Evolutionary conservation across 2,329 filamentous ascomycete genomes (phyloP).

Genomic region (Aspergillus pseudonomiae): DNA sequence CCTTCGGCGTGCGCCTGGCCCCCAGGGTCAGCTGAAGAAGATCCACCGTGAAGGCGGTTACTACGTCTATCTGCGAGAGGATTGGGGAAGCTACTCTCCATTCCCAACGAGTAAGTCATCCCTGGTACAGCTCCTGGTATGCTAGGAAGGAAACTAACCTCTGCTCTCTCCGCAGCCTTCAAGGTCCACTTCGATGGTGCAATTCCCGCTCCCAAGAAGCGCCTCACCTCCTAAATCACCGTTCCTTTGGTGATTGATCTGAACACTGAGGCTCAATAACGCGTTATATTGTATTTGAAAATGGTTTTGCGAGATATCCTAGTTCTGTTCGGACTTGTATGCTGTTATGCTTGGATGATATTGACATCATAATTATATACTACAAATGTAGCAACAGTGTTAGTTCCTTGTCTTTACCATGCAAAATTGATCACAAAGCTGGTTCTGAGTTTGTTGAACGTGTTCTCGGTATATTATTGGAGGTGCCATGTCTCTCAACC

Average conservation of each 20-base stretch:
- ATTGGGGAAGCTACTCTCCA: conserved; percentile 61
- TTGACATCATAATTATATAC: neutral
- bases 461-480: neutral
- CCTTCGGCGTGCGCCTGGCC: conserved; percentile 63
- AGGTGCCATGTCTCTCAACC: neutral
- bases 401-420: neutral
- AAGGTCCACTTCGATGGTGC: conserved; percentile 50
- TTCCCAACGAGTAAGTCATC: conserved; percentile 50
- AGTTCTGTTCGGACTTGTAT: neutral
- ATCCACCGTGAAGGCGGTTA: conserved; percentile 59
- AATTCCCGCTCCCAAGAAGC: conserved; percentile 28
- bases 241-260: neutral
- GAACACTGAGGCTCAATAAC: neutral
- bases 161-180: conserved; percentile 35
- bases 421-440: neutral
- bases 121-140: neutral
- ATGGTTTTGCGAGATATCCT: conserved; percentile 15
- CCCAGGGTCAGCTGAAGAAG: conserved; percentile 70
- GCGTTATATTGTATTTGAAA: neutral
- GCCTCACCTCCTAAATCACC: conserved; percentile 3
- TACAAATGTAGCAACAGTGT: neutral
- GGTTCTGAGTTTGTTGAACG: neutral
- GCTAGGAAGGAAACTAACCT: conserved; percentile 16
- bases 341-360: neutral
- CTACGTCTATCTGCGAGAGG: conserved; percentile 66